A percentile compares a stretch with the other conserved stretches of the same genome.
Conservation (phyloP, 192 early-diverging fungal genomes). For the Coemansia sp. region DNA sequence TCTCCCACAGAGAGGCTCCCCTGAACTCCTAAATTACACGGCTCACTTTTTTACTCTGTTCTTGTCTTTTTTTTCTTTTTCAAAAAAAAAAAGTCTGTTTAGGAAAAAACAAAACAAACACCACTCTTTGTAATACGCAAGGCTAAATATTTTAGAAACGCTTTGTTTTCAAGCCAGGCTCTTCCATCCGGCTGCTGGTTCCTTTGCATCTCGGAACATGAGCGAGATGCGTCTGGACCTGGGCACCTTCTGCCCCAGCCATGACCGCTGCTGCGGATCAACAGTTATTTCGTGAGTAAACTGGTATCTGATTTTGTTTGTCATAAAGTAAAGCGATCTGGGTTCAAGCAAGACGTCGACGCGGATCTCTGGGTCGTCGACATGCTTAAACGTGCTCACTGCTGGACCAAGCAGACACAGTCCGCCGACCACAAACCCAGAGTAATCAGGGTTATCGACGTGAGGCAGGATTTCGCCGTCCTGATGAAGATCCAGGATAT, state of each 20-base stretch:
- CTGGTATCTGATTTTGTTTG: conserved; percentile 64
- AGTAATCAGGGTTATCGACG: conserved; percentile 79
- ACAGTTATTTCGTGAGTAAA: conserved; percentile 80
- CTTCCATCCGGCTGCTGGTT: conserved; percentile 38
- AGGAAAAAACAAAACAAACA: neutral
- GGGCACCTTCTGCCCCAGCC: conserved; percentile 56
- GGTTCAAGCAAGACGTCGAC: conserved; percentile 68
- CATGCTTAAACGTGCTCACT: conserved; percentile 70
- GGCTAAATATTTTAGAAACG: neutral
- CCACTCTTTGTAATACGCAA: neutral
- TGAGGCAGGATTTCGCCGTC: conserved; percentile 77
- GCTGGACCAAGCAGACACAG: conserved; percentile 70
- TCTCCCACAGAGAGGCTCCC: conserved; percentile 68
- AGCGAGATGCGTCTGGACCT: conserved; percentile 71
- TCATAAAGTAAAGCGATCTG: conserved; percentile 73
- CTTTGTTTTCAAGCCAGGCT: conserved; percentile 15
- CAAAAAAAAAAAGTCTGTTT: neutral
- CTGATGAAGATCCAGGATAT: conserved; percentile 75
- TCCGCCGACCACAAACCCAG: conserved; percentile 73
- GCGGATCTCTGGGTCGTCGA: conserved; percentile 57
- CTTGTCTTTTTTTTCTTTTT: neutral
- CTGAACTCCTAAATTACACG: neutral
- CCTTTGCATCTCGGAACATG: conserved; percentile 65
- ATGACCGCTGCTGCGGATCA: conserved; percentile 50
- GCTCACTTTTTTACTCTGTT: neutral